Base-by-base conservation (phyloP, 1,139 yeast species). In the Nakaseomyces glabratus region DNA sequence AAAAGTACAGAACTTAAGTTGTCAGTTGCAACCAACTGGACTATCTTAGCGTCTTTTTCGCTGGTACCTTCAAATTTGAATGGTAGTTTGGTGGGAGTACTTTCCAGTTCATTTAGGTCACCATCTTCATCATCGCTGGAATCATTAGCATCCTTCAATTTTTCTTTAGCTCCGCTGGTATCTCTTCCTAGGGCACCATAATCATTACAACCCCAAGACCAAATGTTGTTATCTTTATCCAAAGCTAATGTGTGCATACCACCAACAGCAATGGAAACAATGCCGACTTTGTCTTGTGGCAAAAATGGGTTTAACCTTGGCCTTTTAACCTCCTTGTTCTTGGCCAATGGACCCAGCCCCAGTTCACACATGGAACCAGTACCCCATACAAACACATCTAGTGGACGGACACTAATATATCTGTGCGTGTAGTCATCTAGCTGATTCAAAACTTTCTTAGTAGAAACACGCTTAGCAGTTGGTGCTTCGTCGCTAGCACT, bases 131-230 rank as follows among this genome's bases (percentile, higher is more conserved):
- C 85, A 31, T 71, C 82, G 31, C 71, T 76, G 29, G 66, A 64
- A 20, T 61, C 67, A 11, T 21, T 14, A 12, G 46, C 64, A 47
- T 76, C 82, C 52, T 73, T 77, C 43, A 81, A 63, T 28, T 66
- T 66, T 41, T 78, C 90, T 19, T 63, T 71, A 0, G 68, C 77
- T 26, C 62, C 68, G 11, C 73, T 66, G 0, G 95, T 80, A 48
- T 81, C 82, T 57, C 99, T 75, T n/a, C 97, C 98, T 35, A 90
- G 66, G 1, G 84, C 96, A 24, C 81, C 88, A 42, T 85, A 78
- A 52, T 90, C 99, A 51, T 90, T 93, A 36, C 82, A 81, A 40
- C 99, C 99, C 99, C 99, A 90, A 2, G 95, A 82, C 95, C 96
- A 88, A 6, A 90, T 60, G 37, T 73, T 66, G 46, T 84, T 85